phyloP scores from a whole-genome alignment of 2,329 filamentous ascomycete species.

The Mollisia scopiformis region DNA sequence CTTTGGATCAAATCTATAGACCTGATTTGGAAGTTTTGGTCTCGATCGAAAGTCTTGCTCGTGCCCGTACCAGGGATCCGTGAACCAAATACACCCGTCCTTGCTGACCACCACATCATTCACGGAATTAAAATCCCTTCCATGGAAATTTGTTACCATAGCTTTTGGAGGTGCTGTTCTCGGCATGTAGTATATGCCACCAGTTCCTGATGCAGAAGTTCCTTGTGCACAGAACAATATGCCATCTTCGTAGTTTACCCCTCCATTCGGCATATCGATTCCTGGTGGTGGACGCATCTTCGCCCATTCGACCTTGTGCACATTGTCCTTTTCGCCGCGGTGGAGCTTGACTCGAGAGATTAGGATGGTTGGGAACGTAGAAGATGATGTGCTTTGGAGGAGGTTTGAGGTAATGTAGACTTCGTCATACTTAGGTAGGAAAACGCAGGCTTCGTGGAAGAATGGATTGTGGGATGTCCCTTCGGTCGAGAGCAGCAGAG shows the following conservation, averaged over 20 bases:
- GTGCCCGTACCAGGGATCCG: slow-evolving; percentile 48
- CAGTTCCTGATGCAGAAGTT: slow-evolving; percentile 21
- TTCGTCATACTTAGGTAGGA: slow-evolving; percentile 42
- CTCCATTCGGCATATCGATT: slow-evolving; percentile 49
- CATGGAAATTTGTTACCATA: slow-evolving; percentile 47
- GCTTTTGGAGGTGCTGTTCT: slow-evolving; percentile 25
- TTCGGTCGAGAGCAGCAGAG: slow-evolving; percentile 46
- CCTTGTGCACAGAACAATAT: slow-evolving; percentile 49
- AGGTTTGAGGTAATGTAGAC: slow-evolving; percentile 50
- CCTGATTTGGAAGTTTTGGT: slow-evolving; percentile 49
- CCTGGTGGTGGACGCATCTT: slow-evolving; percentile 41
- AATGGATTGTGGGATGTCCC: slow-evolving; percentile 47
- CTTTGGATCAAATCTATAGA: slow-evolving; percentile 49
- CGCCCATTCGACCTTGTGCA: slow-evolving; percentile 37
- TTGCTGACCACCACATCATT: slow-evolving; percentile 45
- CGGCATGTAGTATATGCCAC: slow-evolving; percentile 35
- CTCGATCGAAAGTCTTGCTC: slow-evolving; percentile 47
- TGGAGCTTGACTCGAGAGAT: slow-evolving; percentile 46
- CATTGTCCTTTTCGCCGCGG: slow-evolving; percentile 31
- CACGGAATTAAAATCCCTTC: slow-evolving; percentile 50
- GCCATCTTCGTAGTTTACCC: slow-evolving; percentile 44
- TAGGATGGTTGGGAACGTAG: slow-evolving; percentile 45
- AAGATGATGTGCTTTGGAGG: slow-evolving; percentile 41
- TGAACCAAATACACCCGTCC: slow-evolving; percentile 52
- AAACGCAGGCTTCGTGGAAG: slow-evolving; percentile 50